Evolutionary conservation across 2,329 filamentous ascomycete genomes (phyloP).

Genomic region (Pseudogymnoascus destructans): DNA sequence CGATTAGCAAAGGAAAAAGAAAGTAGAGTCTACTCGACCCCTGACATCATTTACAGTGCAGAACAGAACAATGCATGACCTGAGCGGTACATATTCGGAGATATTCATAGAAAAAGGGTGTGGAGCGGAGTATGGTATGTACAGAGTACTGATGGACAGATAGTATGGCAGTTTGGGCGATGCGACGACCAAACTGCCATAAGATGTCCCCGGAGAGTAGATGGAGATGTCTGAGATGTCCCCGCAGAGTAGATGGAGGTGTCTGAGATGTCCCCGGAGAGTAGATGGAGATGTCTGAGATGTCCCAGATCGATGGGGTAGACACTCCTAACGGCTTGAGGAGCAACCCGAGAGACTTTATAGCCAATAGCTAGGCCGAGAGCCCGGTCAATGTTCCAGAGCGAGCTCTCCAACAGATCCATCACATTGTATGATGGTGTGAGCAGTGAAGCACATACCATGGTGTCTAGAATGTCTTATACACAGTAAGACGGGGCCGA

Average conservation of each 20-base stretch:
- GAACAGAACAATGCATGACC: not conserved
- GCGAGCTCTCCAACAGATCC: not conserved
- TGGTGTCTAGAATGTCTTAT: not conserved
- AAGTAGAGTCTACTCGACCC: not conserved
- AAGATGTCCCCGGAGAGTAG: not conserved
- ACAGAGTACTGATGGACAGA: not conserved
- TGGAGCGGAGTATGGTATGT: not conserved
- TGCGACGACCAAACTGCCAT: not conserved
- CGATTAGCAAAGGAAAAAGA: not conserved
- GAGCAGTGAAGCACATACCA: not conserved
- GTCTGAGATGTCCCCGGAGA: not conserved
- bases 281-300: conserved; percentile 1
- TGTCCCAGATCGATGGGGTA: not conserved
- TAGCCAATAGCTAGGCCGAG: not conserved
- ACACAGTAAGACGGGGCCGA: not conserved
- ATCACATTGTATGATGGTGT: not conserved
- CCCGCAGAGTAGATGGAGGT: too few relatives aligned
- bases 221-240: conserved; percentile 1
- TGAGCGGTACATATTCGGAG: not conserved
- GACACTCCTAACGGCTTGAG: not conserved
- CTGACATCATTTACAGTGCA: not conserved
- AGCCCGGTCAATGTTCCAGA: not conserved
- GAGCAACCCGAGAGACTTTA: not conserved
- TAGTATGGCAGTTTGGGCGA: not conserved
- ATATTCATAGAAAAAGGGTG: not conserved